phyloP scores from a whole-genome alignment of 2,329 filamentous ascomycete genomes.

The Apiospora rasikravindrae region DNA sequence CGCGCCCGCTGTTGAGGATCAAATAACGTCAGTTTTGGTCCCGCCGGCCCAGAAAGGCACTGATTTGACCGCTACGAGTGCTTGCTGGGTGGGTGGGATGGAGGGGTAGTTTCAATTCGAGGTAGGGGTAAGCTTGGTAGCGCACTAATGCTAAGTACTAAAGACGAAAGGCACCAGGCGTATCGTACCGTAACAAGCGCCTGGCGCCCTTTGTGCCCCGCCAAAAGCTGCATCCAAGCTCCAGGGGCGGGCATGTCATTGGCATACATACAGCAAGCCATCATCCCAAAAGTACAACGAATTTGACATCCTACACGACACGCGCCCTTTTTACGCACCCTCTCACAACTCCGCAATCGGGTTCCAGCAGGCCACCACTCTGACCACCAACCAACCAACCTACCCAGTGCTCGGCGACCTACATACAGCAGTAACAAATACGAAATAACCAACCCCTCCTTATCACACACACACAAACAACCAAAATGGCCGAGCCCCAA shows the following conservation, averaged over 20 bases:
- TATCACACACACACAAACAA: conserved; percentile 4
- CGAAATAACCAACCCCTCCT: background rate
- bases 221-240: conserved; percentile 3
- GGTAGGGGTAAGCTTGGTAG: background rate
- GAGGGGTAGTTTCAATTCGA: too few relatives aligned
- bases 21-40: background rate
- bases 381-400: too few relatives aligned
- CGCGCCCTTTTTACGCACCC: too few relatives aligned
- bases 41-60: too few relatives aligned
- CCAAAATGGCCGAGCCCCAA: conserved; percentile 65
- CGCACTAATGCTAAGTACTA: too few relatives aligned
- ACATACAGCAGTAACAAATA: background rate
- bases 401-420: background rate
- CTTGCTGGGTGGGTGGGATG: too few relatives aligned
- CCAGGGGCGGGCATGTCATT: background rate
- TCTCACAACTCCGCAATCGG: too few relatives aligned
- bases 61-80: too few relatives aligned
- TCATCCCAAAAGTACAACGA: too few relatives aligned
- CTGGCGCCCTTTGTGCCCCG: background rate
- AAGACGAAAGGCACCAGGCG: too few relatives aligned
- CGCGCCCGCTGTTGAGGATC: background rate
- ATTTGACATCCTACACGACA: too few relatives aligned
- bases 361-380: too few relatives aligned
- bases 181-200: background rate
- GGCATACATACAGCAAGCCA: background rate